Base-by-base conservation (phyloP, 768 basidiomycete genomes). In the Termitomyces sp. region DNA sequence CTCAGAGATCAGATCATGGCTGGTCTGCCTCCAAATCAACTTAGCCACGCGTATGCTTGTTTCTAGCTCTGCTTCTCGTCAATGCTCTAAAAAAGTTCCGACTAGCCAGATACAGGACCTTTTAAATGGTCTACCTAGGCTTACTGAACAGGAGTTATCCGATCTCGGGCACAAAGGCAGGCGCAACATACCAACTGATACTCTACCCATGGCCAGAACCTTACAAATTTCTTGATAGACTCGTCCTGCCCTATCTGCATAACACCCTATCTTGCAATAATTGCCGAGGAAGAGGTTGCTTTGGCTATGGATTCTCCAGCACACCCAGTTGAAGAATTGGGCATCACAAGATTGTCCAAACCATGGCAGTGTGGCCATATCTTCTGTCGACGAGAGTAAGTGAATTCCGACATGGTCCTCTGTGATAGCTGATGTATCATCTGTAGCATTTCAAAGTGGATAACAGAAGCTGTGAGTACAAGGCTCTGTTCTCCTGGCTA, bases 311-410 rank as follows among this genome's bases (percentile, higher is more conserved):
- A 92, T 67, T 89, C 90, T 1, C 90, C 91, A 4, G 89, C 90
- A 9, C 82, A 88, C 62, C 82, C 89, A 16, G 65, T 78, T n/a
- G 87, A 91, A 63, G 80, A 85, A 40, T 72, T 89, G 1, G 92
- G 92, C 3, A 84, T 92, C 22, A 90, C 90, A 22, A 82, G 77
- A 65, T 74, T 94, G 8, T 71, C 75, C 59, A 69, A 80, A 66
- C 59, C 79, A 66, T 73, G 79, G 78, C 81, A 82, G 62, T 84
- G 86, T 64, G 80, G 84, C 4, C 91, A 94, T 69, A 66, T 89
- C n/a, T 93, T 92, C 68, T 93, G 91, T 70, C 81, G 89, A 66
- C 85, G 84, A 76, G 91, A 93, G 91, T 92, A 75, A 75, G 70
- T 67, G 20, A 32, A 22, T 6, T 13, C 20, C 7, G 4, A 39